Base-by-base conservation (phyloP, 2,329 filamentous ascomycete species). In the Cryphonectria carpinicola region DNA sequence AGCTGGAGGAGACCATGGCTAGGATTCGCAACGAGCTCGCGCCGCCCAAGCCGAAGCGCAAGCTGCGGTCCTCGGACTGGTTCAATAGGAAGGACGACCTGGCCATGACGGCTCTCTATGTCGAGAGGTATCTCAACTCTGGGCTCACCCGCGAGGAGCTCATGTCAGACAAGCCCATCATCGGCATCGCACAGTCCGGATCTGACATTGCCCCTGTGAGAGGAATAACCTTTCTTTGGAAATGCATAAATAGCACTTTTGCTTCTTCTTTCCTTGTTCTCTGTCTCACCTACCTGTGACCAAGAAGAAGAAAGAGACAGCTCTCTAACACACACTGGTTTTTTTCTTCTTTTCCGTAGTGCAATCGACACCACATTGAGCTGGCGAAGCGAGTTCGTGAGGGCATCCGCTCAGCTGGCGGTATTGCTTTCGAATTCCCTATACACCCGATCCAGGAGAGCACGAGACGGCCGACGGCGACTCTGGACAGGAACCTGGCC, bases 391-490 rank as follows among this genome's bases (percentile, higher is more conserved):
- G 84, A 7, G 84, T 86, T 3, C 81, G 84, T 1, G 84, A 86
- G 71, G 84, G 84, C 0, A 86, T 86, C 73, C 80, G 83, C 14
- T 79, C 81, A 0, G 83, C 84, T 1, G 84, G 84, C 2, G 84
- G 81, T 41, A 84, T 86, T 73, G 82, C 84, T 2, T 82, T 86
- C 72, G 84, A 86, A 74, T 86, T 86, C 71, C 84, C 84, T 4
- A 85, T 80, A 28, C 84, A 86, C 75, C 84, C 84, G 4, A 86
- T 86, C 56, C 84, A 86, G 73, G 84, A 86, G 76, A 85, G 79
- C 32, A 78, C 78, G 7, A 77, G 84, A 39, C 77, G 84, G 37
- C 84, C 84, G 25, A 85, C 84, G 6, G 84, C 84, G 0, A 82
- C 82, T 19, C 78, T 86, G 61, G 84, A 86, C 76, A 79, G 84